Evolutionary conservation across 2,329 filamentous ascomycete genomes (phyloP).

Genomic region (Diaporthe sp.): DNA sequence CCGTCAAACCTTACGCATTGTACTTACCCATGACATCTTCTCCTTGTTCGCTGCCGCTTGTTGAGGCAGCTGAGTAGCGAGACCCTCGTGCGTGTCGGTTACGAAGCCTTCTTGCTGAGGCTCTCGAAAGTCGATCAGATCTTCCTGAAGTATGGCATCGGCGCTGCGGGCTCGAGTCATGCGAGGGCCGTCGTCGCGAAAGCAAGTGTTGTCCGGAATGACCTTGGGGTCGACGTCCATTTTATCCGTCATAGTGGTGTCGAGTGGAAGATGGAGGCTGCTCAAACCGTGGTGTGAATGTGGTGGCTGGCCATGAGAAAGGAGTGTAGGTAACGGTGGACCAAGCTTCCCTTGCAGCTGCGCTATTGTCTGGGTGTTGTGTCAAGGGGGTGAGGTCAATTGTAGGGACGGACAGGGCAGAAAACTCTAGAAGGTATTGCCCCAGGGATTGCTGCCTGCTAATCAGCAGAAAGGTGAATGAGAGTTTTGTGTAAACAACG

Average conservation of each 20-base stretch:
- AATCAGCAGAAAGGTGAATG: neutral
- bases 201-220: too few relatives aligned
- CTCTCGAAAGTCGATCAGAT: neutral
- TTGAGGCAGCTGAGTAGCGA: neutral
- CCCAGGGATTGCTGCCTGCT: neutral
- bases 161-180: neutral
- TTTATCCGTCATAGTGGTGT: neutral
- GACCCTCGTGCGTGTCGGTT: neutral
- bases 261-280: neutral
- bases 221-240: neutral
- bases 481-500: neutral
- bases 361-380: neutral
- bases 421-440: neutral
- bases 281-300: neutral
- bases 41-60: neutral
- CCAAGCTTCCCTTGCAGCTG: neutral
- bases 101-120: neutral
- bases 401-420: neutral
- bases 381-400: neutral
- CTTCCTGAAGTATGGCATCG: too few relatives aligned
- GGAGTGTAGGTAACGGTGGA: too few relatives aligned
- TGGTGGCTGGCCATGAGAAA: too few relatives aligned
- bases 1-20: neutral
- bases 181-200: neutral
- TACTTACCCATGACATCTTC: neutral